phyloP scores from a whole-genome alignment of 1,139 yeast genomes.

The Arxiozyma bovina region DNA sequence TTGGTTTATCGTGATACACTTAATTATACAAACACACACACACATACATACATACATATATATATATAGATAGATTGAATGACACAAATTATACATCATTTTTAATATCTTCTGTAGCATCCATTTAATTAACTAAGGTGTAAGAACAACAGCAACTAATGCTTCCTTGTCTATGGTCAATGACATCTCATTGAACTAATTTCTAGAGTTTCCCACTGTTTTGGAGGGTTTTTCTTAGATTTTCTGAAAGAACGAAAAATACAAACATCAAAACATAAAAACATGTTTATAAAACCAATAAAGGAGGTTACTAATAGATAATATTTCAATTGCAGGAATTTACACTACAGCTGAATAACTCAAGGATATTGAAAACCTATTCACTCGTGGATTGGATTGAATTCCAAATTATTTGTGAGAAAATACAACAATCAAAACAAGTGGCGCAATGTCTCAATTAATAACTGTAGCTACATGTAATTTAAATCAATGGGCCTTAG shows the following conservation, averaged over 20 bases:
- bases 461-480: conserved; percentile 56
- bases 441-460: conserved; percentile 39
- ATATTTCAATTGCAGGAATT: too few species aligned
- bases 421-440: neutral
- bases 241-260: neutral
- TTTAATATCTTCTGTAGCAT: neutral
- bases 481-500: conserved; percentile 97
- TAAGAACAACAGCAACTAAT: neutral
- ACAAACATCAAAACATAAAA: neutral
- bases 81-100: too few species aligned
- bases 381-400: neutral
- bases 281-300: neutral
- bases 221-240: neutral
- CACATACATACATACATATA: too few species aligned
- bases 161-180: neutral
- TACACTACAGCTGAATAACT: neutral
- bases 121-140: neutral
- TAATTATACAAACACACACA: neutral
- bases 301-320: too few species aligned
- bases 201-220: neutral
- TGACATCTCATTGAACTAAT: neutral
- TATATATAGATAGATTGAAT: neutral
- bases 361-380: too few species aligned
- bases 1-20: neutral
- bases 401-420: neutral